Base-by-base conservation (phyloP, 306 rosid genomes). In the Vachellia pachyceras region DNA sequence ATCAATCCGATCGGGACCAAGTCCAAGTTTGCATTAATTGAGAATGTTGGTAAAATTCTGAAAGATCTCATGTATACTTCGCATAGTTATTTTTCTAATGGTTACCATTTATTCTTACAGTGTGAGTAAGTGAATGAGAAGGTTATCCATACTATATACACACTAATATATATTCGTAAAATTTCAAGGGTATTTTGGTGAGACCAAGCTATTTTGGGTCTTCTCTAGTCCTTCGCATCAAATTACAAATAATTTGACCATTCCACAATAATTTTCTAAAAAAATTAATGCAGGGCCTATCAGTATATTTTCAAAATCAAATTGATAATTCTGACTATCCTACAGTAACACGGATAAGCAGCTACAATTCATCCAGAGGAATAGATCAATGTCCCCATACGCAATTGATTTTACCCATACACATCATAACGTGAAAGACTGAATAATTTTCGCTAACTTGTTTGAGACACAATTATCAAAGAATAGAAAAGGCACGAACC, bases 401-500 rank as follows among this genome's bases (percentile, higher is more conserved):
- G 63, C 33, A 55, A 8, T 5, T 55, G 33, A 13, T 20, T 9
- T 55, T 55, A 0, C 33, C 29, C 8, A 58, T 9, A 46, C 52
- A 14, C 9, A 20, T 68, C 73, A 68, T 8, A 0, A 22, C 12
- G 54, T 8, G 29, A 41, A 69, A 42, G 52, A 29, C 3, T 0
- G n/a, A 42, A 69, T 0, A 44, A 23, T 7, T 71, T 2, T 25
- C 41, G 13, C 10, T 1, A 71, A 9, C 45, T 60, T 25, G n/a
- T n/a, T 17, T 10, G 13, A 47, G 5, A 47, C 18, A 36, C 20
- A 42, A 77, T 42, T 18, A 10, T 39, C 47, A 68, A 46, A 73
- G 11, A 77, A 69, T 12, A 0, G 18, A 25, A 44, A 20, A 40
- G 57, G 5, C 22, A 36, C 25, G 7, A 54, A 93, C 99, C 97